A percentile compares a stretch with the other conserved stretches of the same genome.
phyloP scores from a whole-genome alignment of 2,329 filamentous ascomycete species.

The Nannizziopsis arthrosporioides region DNA sequence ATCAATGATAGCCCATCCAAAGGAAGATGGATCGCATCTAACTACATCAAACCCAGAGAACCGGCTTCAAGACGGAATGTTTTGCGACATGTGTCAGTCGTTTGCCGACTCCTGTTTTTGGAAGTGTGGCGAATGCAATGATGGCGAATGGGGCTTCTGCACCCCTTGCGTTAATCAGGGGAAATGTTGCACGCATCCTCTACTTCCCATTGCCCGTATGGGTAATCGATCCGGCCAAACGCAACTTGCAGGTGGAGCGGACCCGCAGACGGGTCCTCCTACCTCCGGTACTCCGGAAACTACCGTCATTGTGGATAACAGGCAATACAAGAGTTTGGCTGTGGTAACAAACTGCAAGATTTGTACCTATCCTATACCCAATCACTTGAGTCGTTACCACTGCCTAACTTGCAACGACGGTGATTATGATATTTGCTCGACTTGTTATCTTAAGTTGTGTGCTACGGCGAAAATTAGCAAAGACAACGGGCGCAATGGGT shows the following conservation, averaged over 20 bases:
- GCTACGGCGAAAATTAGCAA: constrained; percentile 52
- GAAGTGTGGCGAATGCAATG: constrained; percentile 77
- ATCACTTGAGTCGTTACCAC: constrained; percentile 61
- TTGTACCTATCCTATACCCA: constrained; percentile 60
- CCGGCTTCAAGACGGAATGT: constrained; percentile 65
- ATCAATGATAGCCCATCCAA: constrained; percentile 23
- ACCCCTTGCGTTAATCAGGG: constrained; percentile 76
- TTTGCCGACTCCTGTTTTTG: constrained; percentile 78
- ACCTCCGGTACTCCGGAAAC: constrained; percentile 21
- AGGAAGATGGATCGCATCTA: constrained; percentile 35
- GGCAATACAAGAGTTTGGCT: constrained; percentile 53
- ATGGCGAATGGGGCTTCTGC: constrained; percentile 92
- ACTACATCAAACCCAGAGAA: constrained; percentile 56
- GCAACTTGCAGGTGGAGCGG: constrained; percentile 15
- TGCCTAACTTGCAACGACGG: constrained; percentile 66
- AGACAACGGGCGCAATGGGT: constrained; percentile 68
- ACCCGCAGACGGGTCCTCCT: constrained; percentile 18
- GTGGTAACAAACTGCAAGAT: constrained; percentile 69
- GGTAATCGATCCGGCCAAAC: constrained; percentile 16
- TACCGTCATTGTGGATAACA: constrained; percentile 34
- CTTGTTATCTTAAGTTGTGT: constrained; percentile 63
- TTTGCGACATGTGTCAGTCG: constrained; percentile 64
- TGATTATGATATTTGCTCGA: constrained; percentile 76
- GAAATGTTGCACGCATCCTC: constrained; percentile 64
- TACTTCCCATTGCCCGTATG: constrained; percentile 63